Conservation (phyloP, 129 eudicot genomes). For the Centaurea solstitialis region DNA sequence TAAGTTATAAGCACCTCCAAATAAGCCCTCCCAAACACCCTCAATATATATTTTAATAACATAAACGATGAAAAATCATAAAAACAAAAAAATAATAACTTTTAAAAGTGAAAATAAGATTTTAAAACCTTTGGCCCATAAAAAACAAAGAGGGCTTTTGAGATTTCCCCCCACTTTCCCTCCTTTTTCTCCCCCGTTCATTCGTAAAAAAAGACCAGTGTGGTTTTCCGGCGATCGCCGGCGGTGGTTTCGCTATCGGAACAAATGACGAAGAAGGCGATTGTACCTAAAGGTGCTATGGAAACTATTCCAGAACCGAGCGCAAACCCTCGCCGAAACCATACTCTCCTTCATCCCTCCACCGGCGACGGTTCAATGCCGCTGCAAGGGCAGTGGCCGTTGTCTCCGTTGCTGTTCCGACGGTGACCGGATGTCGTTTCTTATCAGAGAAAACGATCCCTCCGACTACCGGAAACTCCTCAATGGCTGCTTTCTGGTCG, state of each 20-base stretch:
- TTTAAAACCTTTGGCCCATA: no score
- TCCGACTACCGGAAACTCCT: conserved; percentile 57
- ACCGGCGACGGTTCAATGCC: conserved; percentile 31
- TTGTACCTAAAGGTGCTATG: conserved; percentile 67
- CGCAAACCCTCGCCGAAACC: conserved; percentile 55
- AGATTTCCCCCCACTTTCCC: not conserved
- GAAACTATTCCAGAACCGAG: conserved; percentile 51
- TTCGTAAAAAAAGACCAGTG: not conserved
- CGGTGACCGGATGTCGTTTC: conserved; percentile 42
- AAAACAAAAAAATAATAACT: no score
- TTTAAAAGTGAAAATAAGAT: no score
- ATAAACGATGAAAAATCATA: no score
- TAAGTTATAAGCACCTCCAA: no score
- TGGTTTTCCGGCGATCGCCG: not conserved
- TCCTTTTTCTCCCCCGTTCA: not conserved
- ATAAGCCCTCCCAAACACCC: no score
- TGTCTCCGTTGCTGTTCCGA: conserved; percentile 56
- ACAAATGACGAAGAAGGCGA: conserved; percentile 32
- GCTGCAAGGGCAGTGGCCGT: conserved; percentile 43
- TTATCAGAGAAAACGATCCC: conserved; percentile 52
- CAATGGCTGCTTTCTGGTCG: conserved; percentile 54
- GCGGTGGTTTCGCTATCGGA: not conserved
- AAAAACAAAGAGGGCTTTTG: not conserved
- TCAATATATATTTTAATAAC: no score
- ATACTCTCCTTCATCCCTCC: conserved; percentile 45